A percentile compares a stretch with the other conserved stretches of the same genome.
Conservation (phyloP, 208 protist genomes). For the Endotrypanum monterogeii region DNA sequence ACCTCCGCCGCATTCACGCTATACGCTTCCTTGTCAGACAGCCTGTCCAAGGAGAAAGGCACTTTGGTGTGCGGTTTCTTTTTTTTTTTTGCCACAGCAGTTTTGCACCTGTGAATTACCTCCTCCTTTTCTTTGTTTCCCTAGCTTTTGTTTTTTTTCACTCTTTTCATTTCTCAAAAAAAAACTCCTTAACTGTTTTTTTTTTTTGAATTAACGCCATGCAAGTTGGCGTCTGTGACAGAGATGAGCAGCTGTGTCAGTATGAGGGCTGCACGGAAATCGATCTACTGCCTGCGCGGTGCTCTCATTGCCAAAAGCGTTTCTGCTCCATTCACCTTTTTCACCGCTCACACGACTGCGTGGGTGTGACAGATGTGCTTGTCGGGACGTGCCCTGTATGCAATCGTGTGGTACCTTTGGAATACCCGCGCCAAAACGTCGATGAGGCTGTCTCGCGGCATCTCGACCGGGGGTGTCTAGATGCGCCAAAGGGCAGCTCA, state of each 20-base stretch:
- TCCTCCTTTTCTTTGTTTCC: background rate
- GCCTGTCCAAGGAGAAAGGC: background rate
- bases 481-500: constrained; percentile 16
- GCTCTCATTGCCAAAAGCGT: constrained; percentile 64
- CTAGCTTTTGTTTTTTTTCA: background rate
- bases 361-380: constrained; percentile 35
- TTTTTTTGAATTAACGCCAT: constrained; percentile 38
- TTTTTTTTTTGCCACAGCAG: background rate
- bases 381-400: constrained; percentile 61
- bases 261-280: constrained; percentile 70
- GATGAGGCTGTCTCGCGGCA: constrained; percentile 81
- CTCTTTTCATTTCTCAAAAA: background rate
- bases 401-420: constrained; percentile 44
- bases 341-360: constrained; percentile 62
- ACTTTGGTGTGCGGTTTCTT: background rate
- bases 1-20: background rate
- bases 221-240: constrained; percentile 86
- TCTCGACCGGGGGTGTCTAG: constrained; percentile 72
- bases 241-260: constrained; percentile 68
- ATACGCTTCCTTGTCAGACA: background rate
- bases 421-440: constrained; percentile 51
- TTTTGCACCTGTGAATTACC: background rate
- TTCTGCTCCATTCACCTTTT: constrained; percentile 85
- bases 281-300: constrained; percentile 68
- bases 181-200: background rate